phyloP scores from a whole-genome alignment of 129 eudicot genomes.

The Escallonia herrerae region DNA sequence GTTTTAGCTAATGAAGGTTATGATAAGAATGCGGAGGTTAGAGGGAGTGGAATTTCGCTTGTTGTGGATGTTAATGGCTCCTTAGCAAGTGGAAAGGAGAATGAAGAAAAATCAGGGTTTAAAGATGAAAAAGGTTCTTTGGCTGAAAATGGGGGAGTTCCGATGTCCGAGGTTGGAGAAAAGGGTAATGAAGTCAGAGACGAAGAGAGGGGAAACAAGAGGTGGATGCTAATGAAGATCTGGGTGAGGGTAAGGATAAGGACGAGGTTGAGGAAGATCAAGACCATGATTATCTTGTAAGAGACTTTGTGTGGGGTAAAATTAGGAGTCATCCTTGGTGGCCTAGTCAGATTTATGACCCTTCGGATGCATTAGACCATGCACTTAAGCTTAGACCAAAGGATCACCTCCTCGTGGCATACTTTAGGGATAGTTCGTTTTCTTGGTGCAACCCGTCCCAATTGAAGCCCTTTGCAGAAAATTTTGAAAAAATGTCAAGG shows the following conservation, averaged over 20 bases:
- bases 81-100: conserved; percentile 6
- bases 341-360: conserved; percentile 68
- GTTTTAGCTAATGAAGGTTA: conserved; percentile 12
- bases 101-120: not conserved
- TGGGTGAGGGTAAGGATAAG: conserved; percentile 14
- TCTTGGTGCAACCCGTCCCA: conserved; percentile 71
- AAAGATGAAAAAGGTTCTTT: conserved; percentile 20
- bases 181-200: conserved; percentile 17
- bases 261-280: conserved; percentile 11
- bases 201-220: conserved; percentile 14
- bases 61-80: conserved; percentile 12
- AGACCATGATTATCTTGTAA: conserved; percentile 36
- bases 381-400: conserved; percentile 29
- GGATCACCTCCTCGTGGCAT: conserved; percentile 55
- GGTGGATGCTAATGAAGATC: conserved; percentile 3
- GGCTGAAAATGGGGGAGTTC: conserved; percentile 20
- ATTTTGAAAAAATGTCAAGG: conserved; percentile 44
- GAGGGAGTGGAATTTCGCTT: conserved; percentile 3
- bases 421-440: conserved; percentile 74
- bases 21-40: conserved; percentile 7
- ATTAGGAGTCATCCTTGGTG: conserved; percentile 69
- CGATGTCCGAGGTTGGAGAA: conserved; percentile 2
- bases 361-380: conserved; percentile 48
- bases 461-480: conserved; percentile 47
- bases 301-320: conserved; percentile 86